Base-by-base conservation (phyloP, 1,139 yeast species). In the Pichiaceae sp. region DNA sequence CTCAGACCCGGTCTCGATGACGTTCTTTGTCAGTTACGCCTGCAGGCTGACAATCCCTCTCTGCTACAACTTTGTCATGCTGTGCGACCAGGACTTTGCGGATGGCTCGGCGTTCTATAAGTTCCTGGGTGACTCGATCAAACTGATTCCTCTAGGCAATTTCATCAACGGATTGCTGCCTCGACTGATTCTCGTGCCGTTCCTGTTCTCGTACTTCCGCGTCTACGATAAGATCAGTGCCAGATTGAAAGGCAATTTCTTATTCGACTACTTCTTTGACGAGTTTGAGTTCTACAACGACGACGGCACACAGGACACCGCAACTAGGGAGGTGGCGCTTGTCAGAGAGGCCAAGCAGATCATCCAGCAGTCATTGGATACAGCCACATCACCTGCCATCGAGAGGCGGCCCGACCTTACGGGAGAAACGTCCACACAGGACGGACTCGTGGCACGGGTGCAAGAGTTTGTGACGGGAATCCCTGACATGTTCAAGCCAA, bases 21-120 rank as follows among this genome's bases (percentile, higher is more conserved):
- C 85, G 33, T 85, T 84, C 56, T 85, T 82, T 56, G 77, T 89
- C 19, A 81, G 84, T 50, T 85, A 85, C 51, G 77, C 84, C 25
- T 84, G 91, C 38, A 75, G 95, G 45, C 64, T 85, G 53, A 82
- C 95, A 0, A 78, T 85, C 12, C 95, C 95, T 3, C 64, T 85
- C 45, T 75, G 85, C 26, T 85, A 82, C 60, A 85, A 85, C 56
- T 85, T 82, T 53, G 59, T 84, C 40, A 82, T 84, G 28, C 62
- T 85, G 36, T 68, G 81, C 42, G 66, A 75, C 11, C 64, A 50
- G 2, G 29, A 45, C 3, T 40, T 51, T 16, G 45, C 39, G 48
- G 62, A 45, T 16, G 43, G 46, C 16, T 47, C 61, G 1, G 51
- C 56, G 8, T 74, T 74, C 50, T 77, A 73, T 48, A 56, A 59